Evolutionary conservation across 2,329 filamentous ascomycete genomes (phyloP).

Genomic region (Aspergillus quadricinctus): DNA sequence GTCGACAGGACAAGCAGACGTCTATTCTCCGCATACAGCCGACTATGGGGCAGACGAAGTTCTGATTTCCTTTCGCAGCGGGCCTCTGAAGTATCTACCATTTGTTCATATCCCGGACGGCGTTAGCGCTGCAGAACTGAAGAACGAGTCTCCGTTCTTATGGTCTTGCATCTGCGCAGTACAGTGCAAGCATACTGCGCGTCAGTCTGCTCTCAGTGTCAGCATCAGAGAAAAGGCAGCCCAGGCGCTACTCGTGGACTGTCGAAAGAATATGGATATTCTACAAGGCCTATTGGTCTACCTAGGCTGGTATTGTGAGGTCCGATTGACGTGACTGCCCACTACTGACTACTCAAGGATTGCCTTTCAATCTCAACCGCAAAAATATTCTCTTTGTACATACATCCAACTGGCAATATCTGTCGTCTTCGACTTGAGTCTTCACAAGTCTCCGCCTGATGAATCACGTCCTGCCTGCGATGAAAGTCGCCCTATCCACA

Average conservation of each 20-base stretch:
- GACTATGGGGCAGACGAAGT: background rate
- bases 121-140: background rate
- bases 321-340: too few species aligned
- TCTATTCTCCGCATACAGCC: background rate
- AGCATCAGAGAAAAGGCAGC: conserved; percentile 3
- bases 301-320: conserved; percentile 4
- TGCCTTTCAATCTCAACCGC: conserved; percentile 4
- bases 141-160: conserved; percentile 6
- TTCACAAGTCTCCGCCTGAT: conserved; percentile 6
- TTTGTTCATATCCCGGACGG: conserved; percentile 5
- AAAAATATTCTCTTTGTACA: conserved; percentile 7
- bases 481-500: background rate
- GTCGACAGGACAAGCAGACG: too few species aligned
- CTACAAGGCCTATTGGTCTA: conserved; percentile 9
- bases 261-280: conserved; percentile 6
- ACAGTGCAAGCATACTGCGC: conserved; percentile 1
- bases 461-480: background rate
- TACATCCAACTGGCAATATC: conserved; percentile 10
- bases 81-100: conserved; percentile 5
- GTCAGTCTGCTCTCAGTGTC: background rate
- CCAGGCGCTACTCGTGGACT: conserved; percentile 5
- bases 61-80: conserved; percentile 1
- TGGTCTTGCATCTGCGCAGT: conserved; percentile 7
- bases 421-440: conserved; percentile 5
- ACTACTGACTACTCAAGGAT: conserved; percentile 2